Percentiles rank a stretch among this genome's conserved stretches.
Conservation (phyloP, 352 stramenopile species). For the Elongisporangium undulatum region DNA sequence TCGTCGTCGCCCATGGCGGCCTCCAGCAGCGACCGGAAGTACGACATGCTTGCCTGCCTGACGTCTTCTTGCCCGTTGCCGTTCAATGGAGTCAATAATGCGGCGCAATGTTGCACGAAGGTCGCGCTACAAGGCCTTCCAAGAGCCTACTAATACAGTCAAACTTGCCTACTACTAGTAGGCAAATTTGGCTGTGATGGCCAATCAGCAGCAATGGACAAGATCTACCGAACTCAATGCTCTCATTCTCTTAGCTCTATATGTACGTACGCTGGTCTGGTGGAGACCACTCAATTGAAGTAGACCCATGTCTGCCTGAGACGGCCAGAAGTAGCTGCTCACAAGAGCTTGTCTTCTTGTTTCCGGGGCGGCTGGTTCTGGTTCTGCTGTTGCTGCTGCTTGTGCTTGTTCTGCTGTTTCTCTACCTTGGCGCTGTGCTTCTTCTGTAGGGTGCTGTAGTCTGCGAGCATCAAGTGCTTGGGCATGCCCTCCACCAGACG, state of each 20-base stretch:
- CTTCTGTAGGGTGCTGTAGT: conserved; percentile 2
- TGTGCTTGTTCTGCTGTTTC: conserved; percentile 19
- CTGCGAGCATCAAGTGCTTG: conserved; percentile 52
- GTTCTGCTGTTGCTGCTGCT: conserved; percentile 4
- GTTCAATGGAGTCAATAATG: neutral
- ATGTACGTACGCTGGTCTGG: neutral
- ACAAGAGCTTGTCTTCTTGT: conserved; percentile 1
- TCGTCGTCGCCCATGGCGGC: conserved; percentile 70
- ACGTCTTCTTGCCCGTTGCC: neutral
- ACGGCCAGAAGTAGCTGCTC: neutral
- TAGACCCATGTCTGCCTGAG: neutral
- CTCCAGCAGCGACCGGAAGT: conserved; percentile 80
- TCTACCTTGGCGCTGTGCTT: conserved; percentile 1
- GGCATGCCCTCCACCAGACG: conserved; percentile 52
- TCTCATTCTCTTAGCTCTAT: neutral
- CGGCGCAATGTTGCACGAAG: neutral
- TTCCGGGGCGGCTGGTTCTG: neutral
- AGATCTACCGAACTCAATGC: neutral
- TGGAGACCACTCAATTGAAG: neutral
- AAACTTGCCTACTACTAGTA: neutral
- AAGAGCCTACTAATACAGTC: too few species aligned
- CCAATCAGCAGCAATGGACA: too few species aligned
- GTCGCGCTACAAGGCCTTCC: too few species aligned
- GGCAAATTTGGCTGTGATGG: too few species aligned
- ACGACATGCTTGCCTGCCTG: conserved; percentile 62